Base-by-base conservation (phyloP, 306 rosid species). In the Cyamopsis tetragonoloba region DNA sequence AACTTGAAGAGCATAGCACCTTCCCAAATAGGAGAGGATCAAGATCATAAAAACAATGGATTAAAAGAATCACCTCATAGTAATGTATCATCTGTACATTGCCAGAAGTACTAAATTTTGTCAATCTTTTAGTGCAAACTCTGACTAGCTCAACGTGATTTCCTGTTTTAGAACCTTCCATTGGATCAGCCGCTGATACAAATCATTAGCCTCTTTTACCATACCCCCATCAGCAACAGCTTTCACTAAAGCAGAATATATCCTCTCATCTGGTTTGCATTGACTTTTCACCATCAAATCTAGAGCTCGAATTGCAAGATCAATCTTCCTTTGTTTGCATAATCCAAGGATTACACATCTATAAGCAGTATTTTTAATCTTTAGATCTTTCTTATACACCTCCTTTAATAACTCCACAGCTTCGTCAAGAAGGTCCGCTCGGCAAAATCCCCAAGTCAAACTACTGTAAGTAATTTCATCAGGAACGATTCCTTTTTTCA, bases 161-260 rank as follows among this genome's bases (percentile, higher is more conserved):
- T 74, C 85, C 7, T 73, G 56, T 39, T 69, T 79, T 9, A 91
- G 71, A 82, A 85, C 66, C 46, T 80, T 82, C 91, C 82, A 77
- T 62, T 80, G 68, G 14, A 76, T 84, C 82, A 91, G 80, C 67
- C 64, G 75, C 66, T 82, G 78, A 46, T 74, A 88, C 81, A 92
- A 82, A 85, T 80, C 87, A 26, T 76, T 70, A 19, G 96, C 96
- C 81, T 92, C 93, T 55, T 74, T 64, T 23, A 73, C 61, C 88
- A 92, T 87, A 69, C 98, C 98, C 62, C 77, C 82, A 71, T 86
- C 77, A 35, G 93, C 84, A 57, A 89, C 73, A 73, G 91, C 81
- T 67, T 77, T 79, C 51, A 81, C 64, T 68, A 92, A 76, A 65
- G 84, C 77, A 17, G 73, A 54, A 74, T 89, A 89, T 41, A 78